Conservation (phyloP, 805 yeast species). For the Cyberlindnera amylophila region DNA sequence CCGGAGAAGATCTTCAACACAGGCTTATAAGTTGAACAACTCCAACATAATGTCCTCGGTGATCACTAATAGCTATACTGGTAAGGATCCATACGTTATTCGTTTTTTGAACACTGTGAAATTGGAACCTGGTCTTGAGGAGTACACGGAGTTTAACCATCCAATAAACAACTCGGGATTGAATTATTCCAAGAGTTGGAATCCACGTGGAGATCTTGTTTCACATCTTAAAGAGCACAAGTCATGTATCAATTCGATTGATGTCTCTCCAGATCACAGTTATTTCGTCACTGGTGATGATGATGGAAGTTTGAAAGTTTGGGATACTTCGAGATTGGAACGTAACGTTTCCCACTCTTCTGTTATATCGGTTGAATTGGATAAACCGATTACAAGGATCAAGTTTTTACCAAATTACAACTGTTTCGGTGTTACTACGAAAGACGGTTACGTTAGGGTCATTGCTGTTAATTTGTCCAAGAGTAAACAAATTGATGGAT, state of each 20-base stretch:
- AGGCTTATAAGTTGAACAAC: conserved; percentile 11
- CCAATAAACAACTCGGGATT: conserved; percentile 6
- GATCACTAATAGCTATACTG: conserved; percentile 59
- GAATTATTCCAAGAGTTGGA: conserved; percentile 26
- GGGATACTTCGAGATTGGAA: conserved; percentile 71
- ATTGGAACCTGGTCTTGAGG: conserved; percentile 54
- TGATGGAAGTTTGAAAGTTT: conserved; percentile 65
- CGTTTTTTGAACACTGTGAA: conserved; percentile 50
- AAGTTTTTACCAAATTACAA: conserved; percentile 50
- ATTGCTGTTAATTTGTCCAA: conserved; percentile 35
- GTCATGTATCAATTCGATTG: conserved; percentile 54
- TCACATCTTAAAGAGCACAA: conserved; percentile 62
- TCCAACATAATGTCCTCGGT: conserved; percentile 22
- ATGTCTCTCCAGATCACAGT: conserved; percentile 55
- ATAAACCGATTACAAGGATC: conserved; percentile 46
- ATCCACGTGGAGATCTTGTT: conserved; percentile 51
- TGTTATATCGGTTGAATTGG: conserved; percentile 42
- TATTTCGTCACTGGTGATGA: conserved; percentile 78
- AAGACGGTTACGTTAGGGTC: conserved; percentile 32
- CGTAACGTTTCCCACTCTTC: conserved; percentile 55
- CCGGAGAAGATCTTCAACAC: conserved; percentile 12
- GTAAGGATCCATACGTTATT: conserved; percentile 59
- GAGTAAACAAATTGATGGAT: conserved; percentile 15
- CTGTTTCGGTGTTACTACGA: conserved; percentile 52
- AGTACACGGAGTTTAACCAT: conserved; percentile 66